phyloP scores from a whole-genome alignment of 164 flowering plant genomes.

The Aristolochia fimbriata region DNA sequence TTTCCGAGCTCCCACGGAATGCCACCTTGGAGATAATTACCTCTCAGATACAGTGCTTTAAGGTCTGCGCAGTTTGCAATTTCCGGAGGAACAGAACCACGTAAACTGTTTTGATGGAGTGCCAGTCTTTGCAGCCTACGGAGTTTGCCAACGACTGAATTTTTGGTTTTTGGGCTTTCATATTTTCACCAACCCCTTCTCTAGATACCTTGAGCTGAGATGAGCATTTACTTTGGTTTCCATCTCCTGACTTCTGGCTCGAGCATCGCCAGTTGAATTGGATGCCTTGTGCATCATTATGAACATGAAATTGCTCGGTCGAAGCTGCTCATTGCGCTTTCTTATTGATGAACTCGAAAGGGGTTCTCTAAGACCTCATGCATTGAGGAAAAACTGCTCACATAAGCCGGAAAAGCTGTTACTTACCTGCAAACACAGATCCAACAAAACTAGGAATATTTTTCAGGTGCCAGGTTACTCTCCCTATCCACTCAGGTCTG shows the following conservation, averaged over 20 bases:
- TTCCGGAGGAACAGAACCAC: slow-evolving; percentile 76
- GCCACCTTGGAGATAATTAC: slow-evolving; percentile 88
- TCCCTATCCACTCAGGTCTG: slow-evolving; percentile 2
- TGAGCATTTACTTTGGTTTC: too few species aligned
- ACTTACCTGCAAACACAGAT: not conserved
- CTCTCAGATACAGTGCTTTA: slow-evolving; percentile 86
- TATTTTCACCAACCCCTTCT: too few species aligned
- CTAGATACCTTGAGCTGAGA: too few species aligned
- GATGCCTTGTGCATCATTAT: not conserved
- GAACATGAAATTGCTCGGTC: not conserved
- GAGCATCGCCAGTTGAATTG: not conserved
- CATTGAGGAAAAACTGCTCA: not conserved
- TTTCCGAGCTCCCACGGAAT: slow-evolving; percentile 82
- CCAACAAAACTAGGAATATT: not conserved
- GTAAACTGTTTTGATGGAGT: slow-evolving; percentile 85
- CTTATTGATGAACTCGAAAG: not conserved
- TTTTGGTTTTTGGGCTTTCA: too few species aligned
- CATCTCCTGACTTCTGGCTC: too few species aligned
- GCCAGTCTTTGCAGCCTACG: slow-evolving; percentile 80
- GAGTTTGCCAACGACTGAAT: slow-evolving; percentile 81
- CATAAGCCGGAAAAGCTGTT: not conserved
- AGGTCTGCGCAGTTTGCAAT: slow-evolving; percentile 67
- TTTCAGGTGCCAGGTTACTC: not conserved
- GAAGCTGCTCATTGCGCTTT: not conserved
- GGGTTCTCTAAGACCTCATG: slow-evolving; percentile 2